Evolutionary conservation across 805 yeast genomes (phyloP), one percentile per base, ranked within the genome.

Genomic region (Vanderwaltozyma yarrowii): DNA sequence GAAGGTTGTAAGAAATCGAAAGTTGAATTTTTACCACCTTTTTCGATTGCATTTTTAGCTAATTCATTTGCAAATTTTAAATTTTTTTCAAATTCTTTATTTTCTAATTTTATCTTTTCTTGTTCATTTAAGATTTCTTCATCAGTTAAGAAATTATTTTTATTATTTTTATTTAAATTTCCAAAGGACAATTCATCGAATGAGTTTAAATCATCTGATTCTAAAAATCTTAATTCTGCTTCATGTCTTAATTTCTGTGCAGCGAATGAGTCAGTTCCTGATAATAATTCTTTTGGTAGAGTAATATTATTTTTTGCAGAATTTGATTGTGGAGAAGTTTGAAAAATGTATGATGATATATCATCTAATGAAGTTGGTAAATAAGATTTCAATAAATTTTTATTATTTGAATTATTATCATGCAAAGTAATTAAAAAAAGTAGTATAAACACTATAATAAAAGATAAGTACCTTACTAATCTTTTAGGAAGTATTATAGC

Each of bases 1-100:
- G 49, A 45, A 16, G 48, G 49, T 17, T 38, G 43, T 39, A 48
- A 42, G 23, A 33, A 44, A 7, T 41, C 40, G 39, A 35, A 32
- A 3, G 46, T 37, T 3, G 38, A 27, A 25, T 33, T 36, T 25
- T 36, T 25, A 18, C 32, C 42, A 2, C 31, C 23, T 7, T 41
- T 37, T 19, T 38, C 42, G 16, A 26, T 35, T 7, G 40, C 31
- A 2, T 15, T 16, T 24, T 43, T 43, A 10, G 42, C 39, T 21
- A 33, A 14, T 19, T 28, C 16, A 15, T 30, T 35, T 8, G 26
- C 20, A 6, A 23, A 10, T n/a, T 37, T 35, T 21, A 34, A 13
- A 12, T 15, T 20, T 16, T 25, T 7, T 16, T 34, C 24, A 4
- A 24, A 28, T 8, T 31, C 16, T 27, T 30, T 17, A 3, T 33